These are phyloP conservation scores for Aspergillus piperis DNA, from an alignment of 2,329 filamentous ascomycete species.

Conservation along the genomic window DNA sequence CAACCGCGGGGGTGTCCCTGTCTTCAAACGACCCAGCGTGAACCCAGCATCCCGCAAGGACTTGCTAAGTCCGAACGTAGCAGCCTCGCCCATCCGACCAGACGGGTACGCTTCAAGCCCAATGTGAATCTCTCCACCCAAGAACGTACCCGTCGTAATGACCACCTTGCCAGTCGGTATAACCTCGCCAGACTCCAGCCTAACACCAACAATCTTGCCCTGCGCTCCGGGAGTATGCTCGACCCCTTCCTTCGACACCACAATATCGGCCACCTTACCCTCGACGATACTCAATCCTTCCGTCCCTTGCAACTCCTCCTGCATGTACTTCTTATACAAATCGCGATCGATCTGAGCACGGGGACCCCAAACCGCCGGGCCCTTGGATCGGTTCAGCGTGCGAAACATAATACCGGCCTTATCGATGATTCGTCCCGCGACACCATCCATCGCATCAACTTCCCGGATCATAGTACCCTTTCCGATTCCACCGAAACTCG, in stretches of 20 bases:
- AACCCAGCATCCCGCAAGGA: conserved; percentile 88
- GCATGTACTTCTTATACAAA: conserved; percentile 89
- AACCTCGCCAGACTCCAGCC: conserved; percentile 82
- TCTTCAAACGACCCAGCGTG: conserved; percentile 85
- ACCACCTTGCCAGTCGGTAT: conserved; percentile 79
- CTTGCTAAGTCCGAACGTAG: conserved; percentile 88
- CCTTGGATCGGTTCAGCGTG: conserved; percentile 83
- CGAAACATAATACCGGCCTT: conserved; percentile 94
- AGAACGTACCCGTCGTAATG: conserved; percentile 94
- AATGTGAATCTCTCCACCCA: conserved; percentile 96
- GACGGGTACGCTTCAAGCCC: conserved; percentile 81
- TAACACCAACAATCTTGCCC: conserved; percentile 78
- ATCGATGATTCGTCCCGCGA: conserved; percentile 86
- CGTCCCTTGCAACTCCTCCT: conserved; percentile 76
- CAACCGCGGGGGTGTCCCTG: conserved; percentile 87
- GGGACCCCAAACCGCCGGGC: conserved; percentile 95
- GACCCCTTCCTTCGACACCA: conserved; percentile 61
- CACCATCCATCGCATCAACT: conserved; percentile 89
- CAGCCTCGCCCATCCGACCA: conserved; percentile 89
- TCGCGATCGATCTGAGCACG: conserved; percentile 91
- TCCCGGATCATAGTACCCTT: conserved; percentile 96
- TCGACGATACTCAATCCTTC: conserved; percentile 77
- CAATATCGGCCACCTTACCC: conserved; percentile 89
- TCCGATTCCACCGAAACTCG: conserved; percentile 96
- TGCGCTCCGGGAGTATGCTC: conserved; percentile 54